These are phyloP conservation scores for Discostella stelligera DNA, from an alignment of 352 stramenopile genomes.

Conservation along the genomic window DNA sequence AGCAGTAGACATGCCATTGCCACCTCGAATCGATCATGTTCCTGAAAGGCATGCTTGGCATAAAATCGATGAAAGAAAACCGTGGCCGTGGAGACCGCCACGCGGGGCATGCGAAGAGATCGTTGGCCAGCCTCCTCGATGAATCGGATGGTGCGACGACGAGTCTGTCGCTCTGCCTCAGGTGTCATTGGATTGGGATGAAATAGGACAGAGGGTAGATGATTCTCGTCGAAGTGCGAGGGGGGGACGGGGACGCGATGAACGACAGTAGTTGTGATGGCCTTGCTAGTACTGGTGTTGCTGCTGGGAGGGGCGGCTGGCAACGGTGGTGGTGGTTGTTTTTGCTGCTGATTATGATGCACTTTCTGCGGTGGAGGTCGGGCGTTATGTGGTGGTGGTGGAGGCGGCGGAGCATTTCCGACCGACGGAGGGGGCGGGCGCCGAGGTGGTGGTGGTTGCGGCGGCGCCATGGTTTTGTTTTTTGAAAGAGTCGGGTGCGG, in stretches of 20 bases:
- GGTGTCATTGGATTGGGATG: conserved; percentile 50
- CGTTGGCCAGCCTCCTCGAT: conserved; percentile 72
- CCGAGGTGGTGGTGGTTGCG: background rate
- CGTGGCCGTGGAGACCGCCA: conserved; percentile 66
- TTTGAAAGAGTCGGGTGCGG: no score
- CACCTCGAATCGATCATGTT: conserved; percentile 79
- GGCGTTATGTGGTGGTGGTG: background rate
- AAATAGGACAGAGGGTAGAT: conserved; percentile 38
- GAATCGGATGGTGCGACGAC: conserved; percentile 70
- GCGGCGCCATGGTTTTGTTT: background rate
- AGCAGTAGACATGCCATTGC: conserved; percentile 70
- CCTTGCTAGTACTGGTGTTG: background rate
- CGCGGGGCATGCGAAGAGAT: conserved; percentile 61
- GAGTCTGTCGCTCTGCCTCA: conserved; percentile 58
- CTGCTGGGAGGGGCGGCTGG: background rate
- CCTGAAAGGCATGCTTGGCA: conserved; percentile 74
- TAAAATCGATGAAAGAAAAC: conserved; percentile 83
- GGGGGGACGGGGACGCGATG: conserved; percentile 16
- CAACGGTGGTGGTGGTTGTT: background rate
- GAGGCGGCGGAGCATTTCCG: background rate
- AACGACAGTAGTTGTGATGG: background rate
- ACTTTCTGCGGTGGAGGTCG: conserved; percentile 1
- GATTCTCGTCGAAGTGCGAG: conserved; percentile 37
- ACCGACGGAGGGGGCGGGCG: background rate
- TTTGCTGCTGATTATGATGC: no score